phyloP scores from a whole-genome alignment of 805 yeast genomes.

The Teunomyces atbi region DNA sequence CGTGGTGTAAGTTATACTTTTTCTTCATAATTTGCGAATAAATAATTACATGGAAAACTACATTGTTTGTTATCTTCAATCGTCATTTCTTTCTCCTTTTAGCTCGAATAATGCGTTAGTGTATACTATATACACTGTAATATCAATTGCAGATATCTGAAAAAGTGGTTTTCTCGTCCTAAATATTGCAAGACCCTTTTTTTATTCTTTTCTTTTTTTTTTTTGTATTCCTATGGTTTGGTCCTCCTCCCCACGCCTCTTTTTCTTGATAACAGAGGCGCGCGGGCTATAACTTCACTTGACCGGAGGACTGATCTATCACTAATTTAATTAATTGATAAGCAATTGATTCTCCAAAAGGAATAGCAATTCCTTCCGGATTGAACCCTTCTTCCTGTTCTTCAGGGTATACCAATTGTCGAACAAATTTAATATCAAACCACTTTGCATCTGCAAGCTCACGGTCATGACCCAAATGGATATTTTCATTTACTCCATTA shows the following conservation, averaged over 20 bases:
- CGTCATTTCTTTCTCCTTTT: too few species aligned
- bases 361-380: constrained; percentile 40
- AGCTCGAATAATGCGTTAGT: too few species aligned
- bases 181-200: too few species aligned
- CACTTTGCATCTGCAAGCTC: constrained; percentile 86
- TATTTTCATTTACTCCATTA: constrained; percentile 60
- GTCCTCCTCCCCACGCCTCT: neutral
- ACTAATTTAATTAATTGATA: constrained; percentile 41
- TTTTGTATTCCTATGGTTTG: neutral
- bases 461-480: constrained; percentile 76
- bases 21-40: neutral
- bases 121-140: too few species aligned
- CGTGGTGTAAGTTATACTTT: neutral
- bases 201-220: constrained; percentile 1
- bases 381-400: constrained; percentile 22
- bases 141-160: too few species aligned
- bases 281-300: neutral
- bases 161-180: too few species aligned
- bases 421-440: constrained; percentile 62
- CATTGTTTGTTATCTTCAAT: too few species aligned
- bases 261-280: too few species aligned
- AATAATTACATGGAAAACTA: neutral
- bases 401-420: constrained; percentile 30
- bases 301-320: constrained; percentile 24
- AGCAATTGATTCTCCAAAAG: constrained; percentile 46